Evolutionary conservation across 768 basidiomycete genomes (phyloP), one percentile per base, ranked within the genome.

Genomic region (Neoboletus magnificus): DNA sequence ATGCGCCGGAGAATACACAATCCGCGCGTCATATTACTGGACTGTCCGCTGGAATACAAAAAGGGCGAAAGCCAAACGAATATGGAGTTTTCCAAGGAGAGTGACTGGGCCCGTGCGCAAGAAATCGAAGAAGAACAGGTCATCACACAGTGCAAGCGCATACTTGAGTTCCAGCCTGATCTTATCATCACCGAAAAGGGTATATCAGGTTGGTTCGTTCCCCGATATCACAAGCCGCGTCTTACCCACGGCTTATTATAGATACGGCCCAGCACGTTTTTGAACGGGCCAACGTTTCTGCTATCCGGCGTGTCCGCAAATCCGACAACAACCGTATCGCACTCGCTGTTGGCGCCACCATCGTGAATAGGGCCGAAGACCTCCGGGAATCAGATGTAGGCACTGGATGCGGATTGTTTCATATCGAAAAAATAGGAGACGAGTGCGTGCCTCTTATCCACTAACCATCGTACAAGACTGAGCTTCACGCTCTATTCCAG

Each of bases 271-370:
- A 98, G 64, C 89, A 95, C 63, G 82, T 93, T 66, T 82, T 98
- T 55, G 82, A 84, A 65, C 91, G 91, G 65, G 81, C 89, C 61
- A 89, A 93, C 66, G 84, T 98, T 55, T 89, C 93, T n/a, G 91
- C 92, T 30, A 81, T 98, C 57, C 90, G 97, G 40, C 89, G 97
- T n/a, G 94, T 98, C 11, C 88, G 97, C 68, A 99, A 98, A 73
- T 94, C 93, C 4, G 97, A 99, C 73, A 98, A 98, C 78, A 99
- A 98, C 74, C 91, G 97, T 43, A 91, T 98, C 60, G 97, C 97
- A 0, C 87, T 97, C 25, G 95, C 94, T 1, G 87, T 91, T 37
- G 94, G 94, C 23, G 96, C 92, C 1, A 98, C 93, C 30, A 98
- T 99, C 72, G 92, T 99, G 58, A 98, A 98, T 75, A 85, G 95